Evolutionary conservation across 257 asterid genomes (phyloP), one percentile per base, ranked within the genome.

Genomic region (Cinchona pubescens): DNA sequence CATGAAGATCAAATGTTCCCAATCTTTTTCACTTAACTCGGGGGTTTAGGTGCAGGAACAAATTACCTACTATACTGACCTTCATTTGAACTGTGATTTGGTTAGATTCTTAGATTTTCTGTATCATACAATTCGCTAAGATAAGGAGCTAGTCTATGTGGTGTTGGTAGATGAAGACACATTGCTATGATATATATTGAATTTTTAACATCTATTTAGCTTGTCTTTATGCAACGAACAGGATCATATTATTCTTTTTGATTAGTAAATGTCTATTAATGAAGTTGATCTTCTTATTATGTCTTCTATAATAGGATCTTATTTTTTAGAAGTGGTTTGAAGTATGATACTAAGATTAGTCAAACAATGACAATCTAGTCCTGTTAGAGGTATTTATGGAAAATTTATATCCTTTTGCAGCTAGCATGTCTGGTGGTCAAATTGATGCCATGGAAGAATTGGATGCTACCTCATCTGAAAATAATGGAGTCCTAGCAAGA

Each of bases 381-480:
- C 43, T 25, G 21, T 19, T 19, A 23, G 42, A 8, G 18, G 75
- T 67, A 48, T 38, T 69, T 34, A 68, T 9, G 30, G 32, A 35
- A n/a, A 60, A 9, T 21, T 59, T 59, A 51, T 12, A 40, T 64
- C 66, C 74, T 67, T 68, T 18, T 87, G 76, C 96, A 92, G 97
- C 97, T 60, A 77, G 86, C 71, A 68, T 87, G 76, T 88, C 96
- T 0, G 97, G 94, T 67, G 80, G 79, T 76, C 85, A 76, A 76
- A 70, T 91, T 75, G 89, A 86, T 73, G 82, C 91, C 37, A 59
- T 90, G 88, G 89, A 84, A 55, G 89, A 87, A 85, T 70, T 85
- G 79, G 86, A 85, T 83, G 71, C 86, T 78, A 69, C 83, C 19
- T 73, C 89, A 37, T 72, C 81, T 34, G 90, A 86, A 79, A 82